Percentiles rank a stretch among this genome's conserved stretches.
These are phyloP conservation scores for Geoglossum cookeanum DNA, from an alignment of 2,329 filamentous ascomycete genomes.

Conservation along the genomic window DNA sequence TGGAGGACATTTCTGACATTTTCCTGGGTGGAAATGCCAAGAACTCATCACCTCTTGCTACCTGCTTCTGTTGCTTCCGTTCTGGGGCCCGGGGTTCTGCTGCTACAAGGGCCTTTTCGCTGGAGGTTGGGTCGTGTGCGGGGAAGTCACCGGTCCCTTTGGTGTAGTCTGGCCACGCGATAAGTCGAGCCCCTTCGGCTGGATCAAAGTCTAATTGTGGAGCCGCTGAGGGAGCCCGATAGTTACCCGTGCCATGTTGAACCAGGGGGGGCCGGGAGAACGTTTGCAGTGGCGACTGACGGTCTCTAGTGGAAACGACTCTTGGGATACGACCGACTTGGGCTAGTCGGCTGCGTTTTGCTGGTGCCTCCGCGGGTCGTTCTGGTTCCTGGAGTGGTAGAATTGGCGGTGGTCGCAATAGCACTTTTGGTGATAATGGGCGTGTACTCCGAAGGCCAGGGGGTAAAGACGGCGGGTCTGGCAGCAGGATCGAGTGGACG, in stretches of 20 bases:
- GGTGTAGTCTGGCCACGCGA: neutral
- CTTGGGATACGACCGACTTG: constrained; percentile 76
- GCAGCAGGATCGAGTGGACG: constrained; percentile 22
- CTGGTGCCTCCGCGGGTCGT: constrained; percentile 19
- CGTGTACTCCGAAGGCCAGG: constrained; percentile 16
- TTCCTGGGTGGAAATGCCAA: constrained; percentile 56
- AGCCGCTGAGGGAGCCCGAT: neutral
- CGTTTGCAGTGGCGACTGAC: constrained; percentile 51
- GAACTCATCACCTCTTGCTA: constrained; percentile 35
- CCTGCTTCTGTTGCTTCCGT: neutral
- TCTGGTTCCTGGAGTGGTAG: constrained; percentile 9
- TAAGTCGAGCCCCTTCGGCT: neutral
- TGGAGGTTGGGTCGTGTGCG: constrained; percentile 20
- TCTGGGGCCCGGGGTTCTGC: neutral
- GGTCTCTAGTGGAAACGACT: constrained; percentile 47
- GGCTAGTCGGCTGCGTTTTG: constrained; percentile 39
- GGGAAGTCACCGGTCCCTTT: constrained; percentile 10
- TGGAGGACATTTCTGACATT: constrained; percentile 49
- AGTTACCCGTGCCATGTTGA: neutral
- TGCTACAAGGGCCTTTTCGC: constrained; percentile 8
- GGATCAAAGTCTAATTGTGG: neutral
- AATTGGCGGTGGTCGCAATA: constrained; percentile 14
- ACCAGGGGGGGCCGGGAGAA: constrained; percentile 61
- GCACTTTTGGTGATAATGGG: constrained; percentile 19
- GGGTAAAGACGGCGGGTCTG: constrained; percentile 22